A percentile compares a stretch with the other conserved stretches of the same genome.
Conservation (phyloP, 129 eudicot genomes). For the Calendula officinalis region DNA sequence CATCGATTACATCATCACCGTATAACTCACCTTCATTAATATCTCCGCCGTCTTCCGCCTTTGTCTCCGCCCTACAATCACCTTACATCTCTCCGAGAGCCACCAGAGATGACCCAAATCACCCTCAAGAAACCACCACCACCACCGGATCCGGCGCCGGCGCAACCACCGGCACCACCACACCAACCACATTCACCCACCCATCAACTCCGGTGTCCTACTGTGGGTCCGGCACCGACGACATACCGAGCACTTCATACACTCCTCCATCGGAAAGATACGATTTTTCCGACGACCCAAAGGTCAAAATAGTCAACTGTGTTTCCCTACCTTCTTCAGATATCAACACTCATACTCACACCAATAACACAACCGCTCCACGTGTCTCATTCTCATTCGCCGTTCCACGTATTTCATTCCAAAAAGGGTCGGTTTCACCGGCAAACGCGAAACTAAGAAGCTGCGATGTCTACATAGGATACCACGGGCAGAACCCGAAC, state of each 20-base stretch:
- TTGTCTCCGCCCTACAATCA: slow-evolving; percentile 87
- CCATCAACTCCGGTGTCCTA: slow-evolving; percentile 77
- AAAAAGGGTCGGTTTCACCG: slow-evolving; percentile 65
- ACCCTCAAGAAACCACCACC: slow-evolving; percentile 36
- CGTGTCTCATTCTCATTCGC: slow-evolving; percentile 84
- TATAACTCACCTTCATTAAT: slow-evolving; percentile 70
- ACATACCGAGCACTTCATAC: slow-evolving; percentile 83
- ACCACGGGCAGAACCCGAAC: slow-evolving; percentile 76
- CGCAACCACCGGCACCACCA: slow-evolving; percentile 23
- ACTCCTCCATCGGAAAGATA: slow-evolving; percentile 78
- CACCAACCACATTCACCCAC: slow-evolving; percentile 51
- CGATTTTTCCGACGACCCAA: slow-evolving; percentile 58
- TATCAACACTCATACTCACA: slow-evolving; percentile 1
- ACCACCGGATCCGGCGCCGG: slow-evolving; percentile 12
- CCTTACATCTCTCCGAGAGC: slow-evolving; percentile 95
- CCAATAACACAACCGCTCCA: slow-evolving; percentile 37
- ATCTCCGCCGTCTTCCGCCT: slow-evolving; percentile 91
- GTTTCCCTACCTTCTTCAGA: slow-evolving; percentile 44
- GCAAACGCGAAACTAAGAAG: slow-evolving; percentile 78
- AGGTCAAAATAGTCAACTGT: slow-evolving; percentile 66
- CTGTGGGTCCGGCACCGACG: slow-evolving; percentile 66
- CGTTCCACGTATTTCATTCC: slow-evolving; percentile 74
- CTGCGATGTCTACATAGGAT: slow-evolving; percentile 91
- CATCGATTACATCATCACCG: slow-evolving; percentile 61
- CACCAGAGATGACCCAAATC: slow-evolving; percentile 34